A percentile compares a stretch with the other conserved stretches of the same genome.
phyloP scores from a whole-genome alignment of 371 early-diverging fungal genomes.

The Nematocida major region DNA sequence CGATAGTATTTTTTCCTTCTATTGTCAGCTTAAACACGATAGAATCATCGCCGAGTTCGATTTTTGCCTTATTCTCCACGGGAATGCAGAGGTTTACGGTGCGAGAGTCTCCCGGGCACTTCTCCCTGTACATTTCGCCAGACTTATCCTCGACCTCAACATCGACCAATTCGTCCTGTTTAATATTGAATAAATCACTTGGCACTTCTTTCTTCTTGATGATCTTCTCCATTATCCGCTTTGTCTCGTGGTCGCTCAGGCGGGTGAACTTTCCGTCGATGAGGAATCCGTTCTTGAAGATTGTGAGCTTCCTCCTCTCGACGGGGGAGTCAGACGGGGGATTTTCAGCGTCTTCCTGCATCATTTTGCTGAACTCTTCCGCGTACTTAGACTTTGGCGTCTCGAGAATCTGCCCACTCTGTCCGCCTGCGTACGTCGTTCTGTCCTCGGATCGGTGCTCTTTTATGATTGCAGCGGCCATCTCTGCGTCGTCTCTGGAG shows the following conservation, averaged over 20 bases:
- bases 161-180: slow-evolving; percentile 38
- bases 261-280: slow-evolving; percentile 41
- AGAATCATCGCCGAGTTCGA: slow-evolving; percentile 13
- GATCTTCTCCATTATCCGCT: slow-evolving; percentile 17
- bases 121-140: slow-evolving; percentile 38
- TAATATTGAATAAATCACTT: slow-evolving; percentile 39
- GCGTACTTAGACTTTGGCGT: slow-evolving; percentile 44
- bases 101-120: slow-evolving; percentile 4
- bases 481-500: slow-evolving; percentile 6
- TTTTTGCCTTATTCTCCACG: neutral
- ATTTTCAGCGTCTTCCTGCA: neutral
- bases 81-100: neutral
- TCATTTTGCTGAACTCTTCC: slow-evolving; percentile 29
- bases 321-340: neutral
- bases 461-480: slow-evolving; percentile 28
- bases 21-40: slow-evolving; percentile 32
- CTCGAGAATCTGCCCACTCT: slow-evolving; percentile 42
- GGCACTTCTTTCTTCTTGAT: slow-evolving; percentile 44
- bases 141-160: slow-evolving; percentile 30
- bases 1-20: slow-evolving; percentile 1
- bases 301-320: neutral
- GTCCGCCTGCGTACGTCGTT: slow-evolving; percentile 38
- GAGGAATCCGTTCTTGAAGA: slow-evolving; percentile 46
- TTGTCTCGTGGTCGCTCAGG: slow-evolving; percentile 9
- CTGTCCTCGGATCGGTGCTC: slow-evolving; percentile 18